These are phyloP conservation scores for Penicillium sp. DNA, from an alignment of 2,329 filamentous ascomycete species.

Conservation along the genomic window DNA sequence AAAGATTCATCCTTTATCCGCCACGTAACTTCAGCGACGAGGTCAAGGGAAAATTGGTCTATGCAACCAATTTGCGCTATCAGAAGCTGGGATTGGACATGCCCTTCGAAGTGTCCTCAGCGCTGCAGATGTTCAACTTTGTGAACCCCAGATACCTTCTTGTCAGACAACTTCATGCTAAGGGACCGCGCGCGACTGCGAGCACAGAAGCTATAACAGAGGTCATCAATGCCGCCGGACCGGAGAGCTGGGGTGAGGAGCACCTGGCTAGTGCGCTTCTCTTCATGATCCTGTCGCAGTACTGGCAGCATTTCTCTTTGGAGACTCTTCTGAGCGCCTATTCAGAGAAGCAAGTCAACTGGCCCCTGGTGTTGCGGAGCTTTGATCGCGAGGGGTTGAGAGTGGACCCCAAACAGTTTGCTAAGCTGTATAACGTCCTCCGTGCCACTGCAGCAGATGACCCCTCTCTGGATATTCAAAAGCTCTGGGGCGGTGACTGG, in stretches of 20 bases:
- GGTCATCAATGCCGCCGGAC: slow-evolving; percentile 51
- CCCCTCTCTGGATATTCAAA: slow-evolving; percentile 72
- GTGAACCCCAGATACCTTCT: slow-evolving; percentile 44
- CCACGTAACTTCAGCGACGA: slow-evolving; percentile 80
- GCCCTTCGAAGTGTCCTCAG: slow-evolving; percentile 41
- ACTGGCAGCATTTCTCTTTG: slow-evolving; percentile 59
- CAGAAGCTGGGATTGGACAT: slow-evolving; percentile 50
- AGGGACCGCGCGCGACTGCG: slow-evolving; percentile 68
- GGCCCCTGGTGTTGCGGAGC: slow-evolving; percentile 65
- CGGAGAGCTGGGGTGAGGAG: slow-evolving; percentile 67
- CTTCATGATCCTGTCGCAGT: slow-evolving; percentile 60
- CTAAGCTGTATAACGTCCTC: slow-evolving; percentile 73
- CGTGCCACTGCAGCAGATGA: slow-evolving; percentile 62
- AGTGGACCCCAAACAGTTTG: slow-evolving; percentile 73
- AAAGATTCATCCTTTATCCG: slow-evolving; percentile 80
- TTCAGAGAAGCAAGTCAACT: slow-evolving; percentile 54
- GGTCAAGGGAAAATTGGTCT: slow-evolving; percentile 59
- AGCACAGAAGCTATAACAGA: slow-evolving; percentile 66
- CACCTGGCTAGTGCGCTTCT: slow-evolving; percentile 77
- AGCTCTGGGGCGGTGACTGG: slow-evolving; percentile 86
- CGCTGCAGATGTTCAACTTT: slow-evolving; percentile 44
- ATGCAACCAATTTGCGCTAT: slow-evolving; percentile 65
- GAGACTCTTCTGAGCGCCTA: slow-evolving; percentile 61
- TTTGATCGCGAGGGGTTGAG: slow-evolving; percentile 77
- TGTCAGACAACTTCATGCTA: slow-evolving; percentile 63